These are phyloP conservation scores for Quercus parvula DNA, from an alignment of 306 rosid genomes.

Conservation along the genomic window DNA sequence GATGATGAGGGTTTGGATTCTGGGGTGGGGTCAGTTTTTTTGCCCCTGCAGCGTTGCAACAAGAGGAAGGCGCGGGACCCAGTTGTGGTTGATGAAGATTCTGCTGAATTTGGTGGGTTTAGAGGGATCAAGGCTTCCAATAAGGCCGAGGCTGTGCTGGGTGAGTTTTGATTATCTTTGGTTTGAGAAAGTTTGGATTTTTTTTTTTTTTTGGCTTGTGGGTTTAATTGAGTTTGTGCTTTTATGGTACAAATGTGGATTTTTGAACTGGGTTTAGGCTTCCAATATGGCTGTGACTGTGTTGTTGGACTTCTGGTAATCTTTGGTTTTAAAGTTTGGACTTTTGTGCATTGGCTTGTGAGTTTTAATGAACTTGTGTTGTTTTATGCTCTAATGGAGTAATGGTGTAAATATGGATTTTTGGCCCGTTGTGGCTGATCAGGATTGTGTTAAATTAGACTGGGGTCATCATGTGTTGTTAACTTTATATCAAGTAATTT, in stretches of 20 bases:
- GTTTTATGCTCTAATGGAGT: neutral
- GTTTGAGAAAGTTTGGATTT: neutral
- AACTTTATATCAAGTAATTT: too few species aligned
- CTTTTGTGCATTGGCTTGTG: neutral
- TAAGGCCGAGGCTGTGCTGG: slow-evolving; percentile 23
- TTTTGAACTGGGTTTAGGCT: slow-evolving; percentile 1
- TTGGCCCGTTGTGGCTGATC: neutral
- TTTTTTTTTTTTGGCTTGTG: neutral
- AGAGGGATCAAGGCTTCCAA: slow-evolving; percentile 22
- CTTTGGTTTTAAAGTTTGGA: neutral
- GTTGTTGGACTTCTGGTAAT: slow-evolving; percentile 24
- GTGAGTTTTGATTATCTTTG: slow-evolving; percentile 19
- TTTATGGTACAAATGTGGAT: too few species aligned
- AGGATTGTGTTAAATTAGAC: too few species aligned
- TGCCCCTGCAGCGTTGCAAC: slow-evolving; percentile 66
- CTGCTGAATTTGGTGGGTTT: slow-evolving; percentile 11
- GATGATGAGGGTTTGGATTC: slow-evolving; percentile 40
- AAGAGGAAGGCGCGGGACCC: slow-evolving; percentile 44
- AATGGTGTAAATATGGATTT: neutral
- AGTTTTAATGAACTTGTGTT: neutral
- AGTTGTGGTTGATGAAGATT: slow-evolving; percentile 18
- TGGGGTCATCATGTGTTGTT: too few species aligned
- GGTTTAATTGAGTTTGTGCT: neutral
- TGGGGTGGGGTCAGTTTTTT: slow-evolving; percentile 71
- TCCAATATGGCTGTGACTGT: slow-evolving; percentile 20